Evolutionary conservation across 495 filamentous ascomycete species (phyloP).

Genomic region (Penicillium cinerascens): DNA sequence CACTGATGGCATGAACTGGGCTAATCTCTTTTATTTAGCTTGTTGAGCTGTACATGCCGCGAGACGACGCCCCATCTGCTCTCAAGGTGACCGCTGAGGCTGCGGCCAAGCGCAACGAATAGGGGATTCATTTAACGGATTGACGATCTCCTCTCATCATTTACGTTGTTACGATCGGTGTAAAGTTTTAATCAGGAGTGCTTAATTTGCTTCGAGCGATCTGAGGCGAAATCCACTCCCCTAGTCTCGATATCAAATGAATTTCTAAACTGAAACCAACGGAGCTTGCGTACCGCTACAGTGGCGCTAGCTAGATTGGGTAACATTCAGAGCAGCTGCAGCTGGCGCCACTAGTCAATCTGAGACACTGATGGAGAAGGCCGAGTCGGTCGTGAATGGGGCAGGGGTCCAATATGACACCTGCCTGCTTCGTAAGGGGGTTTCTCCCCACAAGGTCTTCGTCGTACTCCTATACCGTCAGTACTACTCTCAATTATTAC

Average conservation of each 20-base stretch:
- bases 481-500: neutral
- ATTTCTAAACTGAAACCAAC: neutral
- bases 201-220: neutral
- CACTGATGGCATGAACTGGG: neutral
- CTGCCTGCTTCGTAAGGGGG: neutral
- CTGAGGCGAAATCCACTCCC: neutral
- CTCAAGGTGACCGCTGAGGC: constrained; percentile 62
- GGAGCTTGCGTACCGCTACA: neutral
- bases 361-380: too few relatives aligned
- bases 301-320: neutral
- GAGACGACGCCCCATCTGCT: constrained; percentile 70
- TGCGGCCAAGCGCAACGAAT: constrained; percentile 66
- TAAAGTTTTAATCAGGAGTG: neutral
- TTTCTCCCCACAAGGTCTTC: neutral
- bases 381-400: neutral
- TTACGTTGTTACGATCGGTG: neutral
- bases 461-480: too few relatives aligned
- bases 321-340: neutral
- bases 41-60: constrained; percentile 84
- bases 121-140: constrained; percentile 11
- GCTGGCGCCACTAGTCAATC: neutral
- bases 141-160: neutral
- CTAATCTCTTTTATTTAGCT: constrained; percentile 53
- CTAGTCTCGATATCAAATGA: neutral
- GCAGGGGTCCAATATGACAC: neutral